These are phyloP conservation scores for Beauveria varroae DNA, from an alignment of 2,329 filamentous ascomycete genomes.

Conservation along the genomic window DNA sequence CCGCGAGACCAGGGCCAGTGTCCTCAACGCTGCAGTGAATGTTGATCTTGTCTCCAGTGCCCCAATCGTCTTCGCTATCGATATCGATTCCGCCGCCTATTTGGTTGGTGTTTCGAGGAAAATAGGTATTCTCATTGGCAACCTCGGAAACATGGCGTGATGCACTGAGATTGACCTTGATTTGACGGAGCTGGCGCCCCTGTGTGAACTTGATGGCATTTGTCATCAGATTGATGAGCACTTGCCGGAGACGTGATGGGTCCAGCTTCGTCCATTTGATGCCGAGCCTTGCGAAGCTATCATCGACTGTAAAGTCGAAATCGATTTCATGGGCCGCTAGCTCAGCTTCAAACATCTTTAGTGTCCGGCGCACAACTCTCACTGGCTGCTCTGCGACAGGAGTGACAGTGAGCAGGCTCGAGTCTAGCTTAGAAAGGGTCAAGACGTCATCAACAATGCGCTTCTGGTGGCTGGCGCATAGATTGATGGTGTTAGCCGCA, in stretches of 20 bases:
- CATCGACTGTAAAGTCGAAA: constrained; percentile 60
- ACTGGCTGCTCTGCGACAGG: constrained; percentile 63
- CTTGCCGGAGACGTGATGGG: constrained; percentile 65
- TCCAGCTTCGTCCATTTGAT: constrained; percentile 70
- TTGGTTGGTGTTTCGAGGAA: constrained; percentile 36
- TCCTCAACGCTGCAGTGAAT: constrained; percentile 66
- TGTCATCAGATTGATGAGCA: constrained; percentile 68
- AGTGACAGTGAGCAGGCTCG: constrained; percentile 61
- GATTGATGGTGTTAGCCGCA: constrained; percentile 71
- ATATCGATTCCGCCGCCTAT: constrained; percentile 31
- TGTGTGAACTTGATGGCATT: constrained; percentile 61
- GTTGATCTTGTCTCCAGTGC: constrained; percentile 60
- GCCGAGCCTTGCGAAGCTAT: constrained; percentile 55
- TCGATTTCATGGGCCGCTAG: constrained; percentile 64
- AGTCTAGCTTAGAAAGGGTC: constrained; percentile 63
- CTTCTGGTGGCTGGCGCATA: constrained; percentile 75
- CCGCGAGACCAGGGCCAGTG: constrained; percentile 58
- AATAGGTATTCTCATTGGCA: constrained; percentile 35
- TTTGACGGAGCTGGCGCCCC: constrained; percentile 49
- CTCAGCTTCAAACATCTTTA: constrained; percentile 77
- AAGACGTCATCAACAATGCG: constrained; percentile 62
- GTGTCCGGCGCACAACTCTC: constrained; percentile 57
- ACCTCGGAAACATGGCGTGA: constrained; percentile 43
- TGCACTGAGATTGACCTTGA: constrained; percentile 58
- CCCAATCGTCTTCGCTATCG: constrained; percentile 58